Conservation (phyloP, 768 basidiomycete genomes). For the Lentinula boryana region DNA sequence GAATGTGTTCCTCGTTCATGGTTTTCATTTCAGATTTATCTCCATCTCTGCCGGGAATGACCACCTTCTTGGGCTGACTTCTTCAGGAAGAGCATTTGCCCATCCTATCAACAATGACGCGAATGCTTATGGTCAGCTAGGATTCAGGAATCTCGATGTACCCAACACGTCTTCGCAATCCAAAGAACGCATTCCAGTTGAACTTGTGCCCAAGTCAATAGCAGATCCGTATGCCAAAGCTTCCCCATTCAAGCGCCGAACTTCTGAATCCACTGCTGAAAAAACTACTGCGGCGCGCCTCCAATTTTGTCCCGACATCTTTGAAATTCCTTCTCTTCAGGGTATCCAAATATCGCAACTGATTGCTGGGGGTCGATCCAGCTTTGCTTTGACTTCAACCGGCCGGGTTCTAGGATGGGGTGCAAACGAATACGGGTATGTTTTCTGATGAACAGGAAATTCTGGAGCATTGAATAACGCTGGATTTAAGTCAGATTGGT, state of each 20-base stretch:
- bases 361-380: conserved; percentile 65
- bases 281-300: conserved; percentile 33
- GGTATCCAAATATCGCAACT: conserved; percentile 63
- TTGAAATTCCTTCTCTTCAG: conserved; percentile 70
- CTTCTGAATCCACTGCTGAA: conserved; percentile 24
- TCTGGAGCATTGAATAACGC: background rate
- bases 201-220: conserved; percentile 52
- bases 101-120: conserved; percentile 71
- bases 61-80: conserved; percentile 69
- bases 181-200: conserved; percentile 35
- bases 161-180: conserved; percentile 23
- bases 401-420: conserved; percentile 87
- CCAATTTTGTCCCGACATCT: conserved; percentile 62
- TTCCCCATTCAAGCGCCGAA: conserved; percentile 31
- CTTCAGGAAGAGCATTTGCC: conserved; percentile 69
- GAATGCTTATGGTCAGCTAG: conserved; percentile 82
- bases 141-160: conserved; percentile 60
- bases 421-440: conserved; percentile 80
- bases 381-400: conserved; percentile 58
- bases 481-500: conserved; percentile 64
- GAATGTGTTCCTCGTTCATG: background rate
- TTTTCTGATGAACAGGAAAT: background rate
- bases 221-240: conserved; percentile 44
- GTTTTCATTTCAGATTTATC: conserved; percentile 44
- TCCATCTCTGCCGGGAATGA: conserved; percentile 70